Percentiles rank a stretch among this genome's conserved stretches.
phyloP scores from a whole-genome alignment of 768 basidiomycete species.

The Leccinum subgranulosum region DNA sequence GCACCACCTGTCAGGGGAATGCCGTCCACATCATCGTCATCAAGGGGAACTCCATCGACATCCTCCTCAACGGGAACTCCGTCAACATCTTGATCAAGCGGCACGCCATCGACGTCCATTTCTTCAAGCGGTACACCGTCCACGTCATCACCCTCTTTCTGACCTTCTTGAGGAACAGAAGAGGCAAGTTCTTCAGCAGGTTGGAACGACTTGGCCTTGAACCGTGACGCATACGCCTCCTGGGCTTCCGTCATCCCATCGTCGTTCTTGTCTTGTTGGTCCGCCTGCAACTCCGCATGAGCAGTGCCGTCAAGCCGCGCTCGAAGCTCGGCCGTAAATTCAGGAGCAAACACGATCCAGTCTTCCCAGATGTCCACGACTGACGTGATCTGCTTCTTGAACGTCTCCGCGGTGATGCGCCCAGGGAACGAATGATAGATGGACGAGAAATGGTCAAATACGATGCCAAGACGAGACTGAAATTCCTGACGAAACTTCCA shows the following conservation, averaged over 20 bases:
- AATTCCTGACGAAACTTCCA: slow-evolving; percentile 98
- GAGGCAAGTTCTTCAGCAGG: slow-evolving; percentile 48
- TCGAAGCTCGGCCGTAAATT: slow-evolving; percentile 74
- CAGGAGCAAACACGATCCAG: slow-evolving; percentile 94
- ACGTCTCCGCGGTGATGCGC: slow-evolving; percentile 92
- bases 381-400: slow-evolving; percentile 87
- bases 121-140: slow-evolving; percentile 53
- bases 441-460: slow-evolving; percentile 92
- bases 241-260: slow-evolving; percentile 22
- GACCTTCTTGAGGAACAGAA: slow-evolving; percentile 24
- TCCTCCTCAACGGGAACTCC: slow-evolving; percentile 34
- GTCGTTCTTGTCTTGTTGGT: slow-evolving; percentile 24
- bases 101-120: slow-evolving; percentile 50
- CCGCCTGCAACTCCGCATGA: slow-evolving; percentile 26
- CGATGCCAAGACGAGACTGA: slow-evolving; percentile 84
- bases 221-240: slow-evolving; percentile 50
- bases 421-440: slow-evolving; percentile 97
- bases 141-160: slow-evolving; percentile 44
- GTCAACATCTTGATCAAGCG: slow-evolving; percentile 38
- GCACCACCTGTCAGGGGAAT: slow-evolving; percentile 29
- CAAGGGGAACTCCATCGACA: slow-evolving; percentile 27
- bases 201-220: slow-evolving; percentile 78
- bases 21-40: slow-evolving; percentile 35
- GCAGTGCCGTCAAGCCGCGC: slow-evolving; percentile 66
- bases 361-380: slow-evolving; percentile 97